These are phyloP conservation scores for Aspergillus sp. DNA, from an alignment of 2,329 filamentous ascomycete species.

Conservation along the genomic window DNA sequence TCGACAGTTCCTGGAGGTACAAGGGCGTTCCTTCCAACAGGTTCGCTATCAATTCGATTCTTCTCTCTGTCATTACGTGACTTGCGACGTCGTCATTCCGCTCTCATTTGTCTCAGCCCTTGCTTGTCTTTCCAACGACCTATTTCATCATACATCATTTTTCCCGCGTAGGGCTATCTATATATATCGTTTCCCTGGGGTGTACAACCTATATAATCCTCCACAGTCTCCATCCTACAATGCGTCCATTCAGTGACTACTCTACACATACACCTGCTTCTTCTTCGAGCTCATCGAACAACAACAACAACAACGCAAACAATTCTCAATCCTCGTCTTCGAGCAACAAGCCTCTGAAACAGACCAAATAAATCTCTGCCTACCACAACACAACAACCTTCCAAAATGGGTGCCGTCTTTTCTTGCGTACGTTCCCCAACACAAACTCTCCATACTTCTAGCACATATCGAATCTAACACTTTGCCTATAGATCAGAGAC, in stretches of 20 bases:
- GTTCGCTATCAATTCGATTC: constrained; percentile 1
- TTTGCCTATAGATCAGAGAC: constrained; percentile 56
- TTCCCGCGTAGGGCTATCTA: neutral
- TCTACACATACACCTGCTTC: constrained; percentile 35
- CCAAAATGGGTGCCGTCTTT: constrained; percentile 79
- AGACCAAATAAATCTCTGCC: constrained; percentile 15
- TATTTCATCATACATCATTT: constrained; percentile 16
- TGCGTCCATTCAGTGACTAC: constrained; percentile 36
- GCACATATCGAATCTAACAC: constrained; percentile 19
- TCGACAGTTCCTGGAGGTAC: constrained; percentile 4
- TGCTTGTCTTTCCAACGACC: neutral
- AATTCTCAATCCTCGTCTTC: constrained; percentile 12
- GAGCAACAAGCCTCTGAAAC: constrained; percentile 16
- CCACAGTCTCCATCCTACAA: constrained; percentile 5
- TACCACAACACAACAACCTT: constrained; percentile 16
- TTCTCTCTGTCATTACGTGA: constrained; percentile 1
- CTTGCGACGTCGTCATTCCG: constrained; percentile 7
- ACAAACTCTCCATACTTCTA: constrained; percentile 21
- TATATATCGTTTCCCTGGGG: constrained; percentile 4
- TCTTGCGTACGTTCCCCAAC: constrained; percentile 70
- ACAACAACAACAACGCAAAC: constrained; percentile 10
- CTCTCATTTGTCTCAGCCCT: constrained; percentile 3
- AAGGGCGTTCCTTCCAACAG: constrained; percentile 1
- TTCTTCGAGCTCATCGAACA: constrained; percentile 32
- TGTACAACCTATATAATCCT: constrained; percentile 16